Conservation (phyloP, 2,329 filamentous ascomycete species). For the Colletotrichum sp. region DNA sequence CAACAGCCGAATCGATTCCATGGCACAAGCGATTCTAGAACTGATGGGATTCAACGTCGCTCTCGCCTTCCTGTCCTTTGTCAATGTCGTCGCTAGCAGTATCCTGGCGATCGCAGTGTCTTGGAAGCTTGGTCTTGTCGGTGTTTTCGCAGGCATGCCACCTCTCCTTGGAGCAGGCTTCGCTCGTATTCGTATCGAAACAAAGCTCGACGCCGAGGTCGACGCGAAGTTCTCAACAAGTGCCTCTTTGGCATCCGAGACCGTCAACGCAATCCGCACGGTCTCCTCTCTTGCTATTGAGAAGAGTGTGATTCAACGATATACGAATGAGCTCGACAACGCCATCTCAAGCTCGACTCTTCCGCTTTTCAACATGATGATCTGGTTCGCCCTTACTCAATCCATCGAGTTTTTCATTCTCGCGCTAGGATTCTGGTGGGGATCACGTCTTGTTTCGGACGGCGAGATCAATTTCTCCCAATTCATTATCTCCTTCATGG, state of each 20-base stretch:
- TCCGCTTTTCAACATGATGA: neutral
- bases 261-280: conserved; percentile 49
- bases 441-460: neutral
- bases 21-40: conserved; percentile 47
- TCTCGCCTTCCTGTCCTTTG: conserved; percentile 43
- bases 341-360: neutral
- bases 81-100: conserved; percentile 43
- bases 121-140: conserved; percentile 52
- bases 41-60: conserved; percentile 49
- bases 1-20: conserved; percentile 32
- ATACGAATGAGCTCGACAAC: conserved; percentile 34
- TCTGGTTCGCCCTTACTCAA: conserved; percentile 30
- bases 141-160: conserved; percentile 46
- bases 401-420: conserved; percentile 34
- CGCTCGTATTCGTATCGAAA: conserved; percentile 46
- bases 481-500: conserved; percentile 34
- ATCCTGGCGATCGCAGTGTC: conserved; percentile 44
- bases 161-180: conserved; percentile 45
- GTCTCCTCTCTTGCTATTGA: conserved; percentile 45
- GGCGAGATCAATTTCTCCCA: conserved; percentile 17
- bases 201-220: conserved; percentile 39
- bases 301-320: conserved; percentile 24
- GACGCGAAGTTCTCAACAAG: conserved; percentile 41
- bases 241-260: conserved; percentile 50
- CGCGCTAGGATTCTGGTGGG: conserved; percentile 40